Conservation (phyloP, 768 basidiomycete genomes). For the Neoboletus brunneissimus region DNA sequence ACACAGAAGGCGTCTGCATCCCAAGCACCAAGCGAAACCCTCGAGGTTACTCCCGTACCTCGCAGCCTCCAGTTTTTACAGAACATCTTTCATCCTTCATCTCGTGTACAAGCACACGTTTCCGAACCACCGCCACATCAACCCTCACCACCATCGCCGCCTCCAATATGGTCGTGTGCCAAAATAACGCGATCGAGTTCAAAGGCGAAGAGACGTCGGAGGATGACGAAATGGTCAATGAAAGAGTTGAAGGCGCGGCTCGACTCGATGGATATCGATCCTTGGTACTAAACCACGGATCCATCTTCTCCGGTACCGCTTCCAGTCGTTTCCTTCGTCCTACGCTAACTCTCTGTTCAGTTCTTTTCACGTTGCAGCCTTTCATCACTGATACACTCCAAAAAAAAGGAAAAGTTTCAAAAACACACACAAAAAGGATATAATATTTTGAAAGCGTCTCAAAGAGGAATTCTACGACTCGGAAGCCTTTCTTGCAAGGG, state of each 20-base stretch:
- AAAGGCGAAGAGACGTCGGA: slow-evolving; percentile 4
- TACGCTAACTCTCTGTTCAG: neutral
- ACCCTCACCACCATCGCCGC: neutral
- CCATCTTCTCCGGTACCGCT: slow-evolving; percentile 1
- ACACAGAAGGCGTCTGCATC: neutral
- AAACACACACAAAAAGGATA: slow-evolving; percentile 1
- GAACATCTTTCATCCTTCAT: neutral
- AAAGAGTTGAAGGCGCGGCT: slow-evolving; percentile 11
- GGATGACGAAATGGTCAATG: slow-evolving; percentile 9
- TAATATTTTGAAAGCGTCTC: neutral
- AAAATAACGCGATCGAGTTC: slow-evolving; percentile 15
- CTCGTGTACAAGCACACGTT: neutral
- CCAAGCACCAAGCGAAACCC: neutral
- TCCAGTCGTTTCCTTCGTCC: neutral
- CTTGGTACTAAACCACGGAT: neutral
- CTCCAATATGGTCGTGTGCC: slow-evolving; percentile 18
- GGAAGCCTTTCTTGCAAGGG: neutral
- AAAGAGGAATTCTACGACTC: neutral
- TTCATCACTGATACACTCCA: neutral
- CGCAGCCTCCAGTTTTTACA: slow-evolving; percentile 1
- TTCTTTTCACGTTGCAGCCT: neutral
- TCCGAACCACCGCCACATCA: neutral
- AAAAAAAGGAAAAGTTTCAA: neutral
- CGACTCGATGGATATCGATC: slow-evolving; percentile 11
- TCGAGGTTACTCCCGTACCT: neutral